These are phyloP conservation scores for Kwoniella botswanensis DNA, from an alignment of 768 basidiomycete species.

Conservation along the genomic window DNA sequence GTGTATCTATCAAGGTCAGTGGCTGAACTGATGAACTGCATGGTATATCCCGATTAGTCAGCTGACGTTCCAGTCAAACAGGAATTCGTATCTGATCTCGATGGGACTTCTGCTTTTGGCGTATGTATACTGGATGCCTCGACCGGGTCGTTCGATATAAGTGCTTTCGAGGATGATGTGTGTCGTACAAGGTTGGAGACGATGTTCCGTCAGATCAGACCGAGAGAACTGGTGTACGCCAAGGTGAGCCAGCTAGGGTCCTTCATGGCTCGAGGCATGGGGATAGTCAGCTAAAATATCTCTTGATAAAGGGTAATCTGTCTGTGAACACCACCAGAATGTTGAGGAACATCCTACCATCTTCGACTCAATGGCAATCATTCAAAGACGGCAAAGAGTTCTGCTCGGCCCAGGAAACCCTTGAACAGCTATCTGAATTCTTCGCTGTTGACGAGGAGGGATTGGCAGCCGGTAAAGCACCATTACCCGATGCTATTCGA, in stretches of 20 bases:
- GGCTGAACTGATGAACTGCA: not conserved
- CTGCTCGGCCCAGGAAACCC: conserved; percentile 60
- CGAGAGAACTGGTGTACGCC: conserved; percentile 86
- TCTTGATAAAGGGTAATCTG: conserved; percentile 68
- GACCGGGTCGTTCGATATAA: conserved; percentile 92
- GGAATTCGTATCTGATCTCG: conserved; percentile 18
- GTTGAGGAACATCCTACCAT: conserved; percentile 78
- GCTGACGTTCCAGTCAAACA: not conserved
- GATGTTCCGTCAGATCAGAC: conserved; percentile 83
- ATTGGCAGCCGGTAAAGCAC: conserved; percentile 32
- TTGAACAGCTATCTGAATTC: conserved; percentile 39
- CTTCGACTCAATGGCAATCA: conserved; percentile 84
- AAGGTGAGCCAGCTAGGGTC: conserved; percentile 65
- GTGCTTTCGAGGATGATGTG: conserved; percentile 86
- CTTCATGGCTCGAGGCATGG: no score
- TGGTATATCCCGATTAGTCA: not conserved
- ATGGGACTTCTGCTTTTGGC: conserved; percentile 68
- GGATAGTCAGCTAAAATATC: no score
- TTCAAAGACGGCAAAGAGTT: conserved; percentile 79
- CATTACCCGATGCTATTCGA: conserved; percentile 74
- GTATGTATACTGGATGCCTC: conserved; percentile 91
- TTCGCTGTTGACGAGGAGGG: conserved; percentile 55
- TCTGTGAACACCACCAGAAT: conserved; percentile 81
- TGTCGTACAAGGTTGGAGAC: conserved; percentile 93
- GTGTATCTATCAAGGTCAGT: conserved; percentile 76